Evolutionary conservation across 1,284 basidiomycete species (phyloP).

Genomic region (Ustilago esculenta): DNA sequence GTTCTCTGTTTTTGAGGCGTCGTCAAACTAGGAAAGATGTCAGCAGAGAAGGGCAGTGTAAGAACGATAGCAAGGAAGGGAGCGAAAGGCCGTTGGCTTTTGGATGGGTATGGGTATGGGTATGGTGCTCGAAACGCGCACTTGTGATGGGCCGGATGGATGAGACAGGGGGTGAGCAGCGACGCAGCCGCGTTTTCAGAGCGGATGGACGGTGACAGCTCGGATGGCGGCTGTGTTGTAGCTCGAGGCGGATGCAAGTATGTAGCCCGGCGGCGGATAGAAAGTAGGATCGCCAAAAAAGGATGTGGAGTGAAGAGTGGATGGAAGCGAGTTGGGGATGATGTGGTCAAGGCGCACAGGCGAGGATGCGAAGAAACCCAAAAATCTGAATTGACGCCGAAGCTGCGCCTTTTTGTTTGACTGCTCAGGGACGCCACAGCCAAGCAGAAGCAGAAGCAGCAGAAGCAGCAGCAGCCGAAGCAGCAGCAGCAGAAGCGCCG

Average conservation of each 20-base stretch:
- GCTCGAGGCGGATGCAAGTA: too few species aligned
- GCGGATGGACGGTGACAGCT: slow-evolving; percentile 4
- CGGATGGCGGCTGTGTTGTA: too few species aligned
- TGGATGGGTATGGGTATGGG: too few species aligned
- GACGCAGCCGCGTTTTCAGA: background rate
- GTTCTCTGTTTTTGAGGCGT: background rate
- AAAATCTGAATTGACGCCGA: slow-evolving; percentile 12
- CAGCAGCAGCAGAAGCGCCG: background rate
- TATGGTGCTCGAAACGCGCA: too few species aligned
- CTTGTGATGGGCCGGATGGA: too few species aligned
- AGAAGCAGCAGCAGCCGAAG: background rate
- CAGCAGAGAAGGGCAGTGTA: background rate
- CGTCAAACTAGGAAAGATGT: background rate
- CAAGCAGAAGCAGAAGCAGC: background rate
- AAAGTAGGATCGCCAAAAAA: background rate
- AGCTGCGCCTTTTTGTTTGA: slow-evolving; percentile 1
- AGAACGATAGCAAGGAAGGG: too few species aligned
- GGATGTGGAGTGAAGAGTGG: background rate
- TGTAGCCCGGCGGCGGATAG: too few species aligned
- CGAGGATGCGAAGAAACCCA: slow-evolving; percentile 22
- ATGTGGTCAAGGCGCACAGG: slow-evolving; percentile 24
- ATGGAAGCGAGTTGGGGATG: slow-evolving; percentile 3
- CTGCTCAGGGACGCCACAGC: slow-evolving; percentile 1
- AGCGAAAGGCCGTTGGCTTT: too few species aligned
- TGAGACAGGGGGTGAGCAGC: too few species aligned